Base-by-base conservation (phyloP, 176 grass and related monocot genomes). In the Bromus sterilis region DNA sequence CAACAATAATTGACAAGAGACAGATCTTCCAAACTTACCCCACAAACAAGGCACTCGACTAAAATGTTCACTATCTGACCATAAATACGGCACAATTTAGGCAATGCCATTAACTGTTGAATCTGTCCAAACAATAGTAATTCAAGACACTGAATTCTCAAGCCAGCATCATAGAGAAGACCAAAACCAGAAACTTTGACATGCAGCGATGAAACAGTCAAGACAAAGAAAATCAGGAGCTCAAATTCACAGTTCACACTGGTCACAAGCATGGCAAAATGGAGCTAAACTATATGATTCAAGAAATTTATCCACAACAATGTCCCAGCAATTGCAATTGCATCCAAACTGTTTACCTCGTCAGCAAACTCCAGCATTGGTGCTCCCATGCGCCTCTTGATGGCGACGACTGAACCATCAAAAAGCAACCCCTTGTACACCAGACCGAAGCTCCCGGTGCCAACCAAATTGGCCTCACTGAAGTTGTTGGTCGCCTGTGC, bases 361-460 rank as follows among this genome's bases (percentile, higher is more conserved):
- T 91, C 92, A 44, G 88, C 79, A 77, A 98, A 98, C 43, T 85
- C 88, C 41, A 82, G 86, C 46, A 71, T 82, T 3, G 90, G 71
- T 60, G 82, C 76, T 5, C 79, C 78, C 20, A 63, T 55, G 56
- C 93, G 90, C 55, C 76, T 91, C 89, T 98, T 98, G 73, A 98
- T 89, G 2, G 90, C 95, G 12, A 98, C 95, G 60, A 98, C 68
- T 0, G 92, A 93, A 66, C 90, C 95, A 28, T 98, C 95, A 67
- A 91, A 86, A 75, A 98, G 92, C 84, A 98, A 56, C 21, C 92
- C 95, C 88, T 91, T 98, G 86, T 98, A 98, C n/a, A 98, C 93
- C 24, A 93, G 55, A 0, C 95, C 95, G 11, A 98, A 98, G 68
- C 90, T 93, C 63, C 95, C 95, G 0, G 82, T 81, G 6, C 95